These are phyloP conservation scores for Cucumis melo DNA, from an alignment of 306 rosid species.

Conservation along the genomic window DNA sequence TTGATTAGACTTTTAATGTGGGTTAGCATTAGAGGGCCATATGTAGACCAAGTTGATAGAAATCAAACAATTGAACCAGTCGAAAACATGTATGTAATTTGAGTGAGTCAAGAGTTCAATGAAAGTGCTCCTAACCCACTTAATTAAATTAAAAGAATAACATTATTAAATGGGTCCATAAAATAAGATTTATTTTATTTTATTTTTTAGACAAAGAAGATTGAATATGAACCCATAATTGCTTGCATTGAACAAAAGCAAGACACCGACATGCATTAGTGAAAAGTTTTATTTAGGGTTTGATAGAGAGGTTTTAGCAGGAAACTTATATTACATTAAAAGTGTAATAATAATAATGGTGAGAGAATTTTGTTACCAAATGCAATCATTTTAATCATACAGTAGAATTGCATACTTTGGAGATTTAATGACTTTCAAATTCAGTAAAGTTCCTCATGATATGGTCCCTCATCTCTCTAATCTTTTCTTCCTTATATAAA, in stretches of 20 bases:
- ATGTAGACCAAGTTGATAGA: too few relatives aligned
- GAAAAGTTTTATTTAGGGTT: conserved; percentile 6
- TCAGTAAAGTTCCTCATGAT: conserved; percentile 4
- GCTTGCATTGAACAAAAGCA: conserved; percentile 18
- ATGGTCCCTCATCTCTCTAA: conserved; percentile 5
- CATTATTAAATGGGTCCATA: neutral
- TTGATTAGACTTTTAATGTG: neutral
- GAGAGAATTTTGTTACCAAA: conserved; percentile 2
- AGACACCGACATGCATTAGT: conserved; percentile 47
- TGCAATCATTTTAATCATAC: conserved; percentile 36
- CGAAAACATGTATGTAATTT: neutral
- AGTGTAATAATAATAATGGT: neutral
- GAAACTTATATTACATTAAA: conserved; percentile 10
- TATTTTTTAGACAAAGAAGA: conserved; percentile 16
- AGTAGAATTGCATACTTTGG: conserved; percentile 46
- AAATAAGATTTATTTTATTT: conserved; percentile 19
- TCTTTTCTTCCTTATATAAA: neutral
- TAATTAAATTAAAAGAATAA: neutral
- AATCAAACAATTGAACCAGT: too few relatives aligned
- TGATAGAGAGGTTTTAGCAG: conserved; percentile 9
- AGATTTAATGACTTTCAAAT: conserved; percentile 6
- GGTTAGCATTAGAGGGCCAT: neutral
- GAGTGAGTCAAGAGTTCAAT: neutral
- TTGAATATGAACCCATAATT: conserved; percentile 27
- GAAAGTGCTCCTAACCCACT: neutral